phyloP scores from a whole-genome alignment of 352 stramenopile species.

The Thalassiosira livingstoniorum region DNA sequence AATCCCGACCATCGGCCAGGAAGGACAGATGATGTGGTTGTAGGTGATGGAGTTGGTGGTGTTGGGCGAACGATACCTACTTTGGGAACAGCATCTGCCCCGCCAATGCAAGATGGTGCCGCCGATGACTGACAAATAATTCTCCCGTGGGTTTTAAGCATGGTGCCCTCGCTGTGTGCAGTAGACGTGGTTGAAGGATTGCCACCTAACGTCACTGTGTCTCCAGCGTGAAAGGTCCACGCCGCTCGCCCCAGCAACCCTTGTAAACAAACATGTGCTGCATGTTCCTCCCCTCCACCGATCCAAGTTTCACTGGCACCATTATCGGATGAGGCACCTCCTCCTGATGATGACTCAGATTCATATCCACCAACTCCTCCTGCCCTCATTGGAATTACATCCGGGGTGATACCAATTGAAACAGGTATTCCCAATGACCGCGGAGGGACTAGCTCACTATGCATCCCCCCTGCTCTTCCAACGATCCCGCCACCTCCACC shows the following conservation, averaged over 20 bases:
- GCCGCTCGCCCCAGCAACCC: constrained; percentile 48
- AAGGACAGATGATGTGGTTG: too few species aligned
- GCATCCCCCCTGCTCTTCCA: constrained; percentile 1
- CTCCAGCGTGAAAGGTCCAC: constrained; percentile 59
- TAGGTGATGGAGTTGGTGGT: constrained; percentile 25
- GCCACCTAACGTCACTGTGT: constrained; percentile 39
- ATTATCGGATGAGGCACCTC: not conserved
- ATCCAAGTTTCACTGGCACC: constrained; percentile 56
- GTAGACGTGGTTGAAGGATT: not conserved
- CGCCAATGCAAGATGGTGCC: constrained; percentile 61
- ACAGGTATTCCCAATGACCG: constrained; percentile 59
- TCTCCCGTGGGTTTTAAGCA: constrained; percentile 5
- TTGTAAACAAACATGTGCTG: constrained; percentile 57
- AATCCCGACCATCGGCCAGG: constrained; percentile 23
- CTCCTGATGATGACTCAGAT: not conserved
- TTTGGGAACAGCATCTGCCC: constrained; percentile 71
- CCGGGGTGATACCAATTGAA: constrained; percentile 60
- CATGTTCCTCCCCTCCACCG: constrained; percentile 44
- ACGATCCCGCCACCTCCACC: constrained; percentile 29
- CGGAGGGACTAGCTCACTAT: constrained; percentile 38
- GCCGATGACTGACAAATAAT: constrained; percentile 57
- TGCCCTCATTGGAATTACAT: constrained; percentile 24
- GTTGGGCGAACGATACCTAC: constrained; percentile 81
- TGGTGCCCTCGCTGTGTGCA: not conserved
- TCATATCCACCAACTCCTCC: not conserved